Base-by-base conservation (phyloP, 805 yeast genomes). In the Kodamaea jinghongensis region DNA sequence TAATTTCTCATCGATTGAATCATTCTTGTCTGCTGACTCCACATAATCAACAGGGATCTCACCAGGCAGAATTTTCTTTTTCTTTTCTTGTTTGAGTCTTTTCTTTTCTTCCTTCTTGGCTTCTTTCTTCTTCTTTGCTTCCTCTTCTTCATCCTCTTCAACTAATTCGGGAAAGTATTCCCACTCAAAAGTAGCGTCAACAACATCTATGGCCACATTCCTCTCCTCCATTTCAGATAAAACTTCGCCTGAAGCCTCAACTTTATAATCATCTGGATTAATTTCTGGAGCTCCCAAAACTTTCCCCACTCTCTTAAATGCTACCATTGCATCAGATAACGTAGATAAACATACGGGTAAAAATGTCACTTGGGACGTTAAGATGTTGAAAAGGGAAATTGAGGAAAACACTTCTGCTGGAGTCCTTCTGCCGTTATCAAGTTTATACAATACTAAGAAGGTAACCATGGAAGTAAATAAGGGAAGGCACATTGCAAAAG, bases 331-430 rank as follows among this genome's bases (percentile, higher is more conserved):
- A 64, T 85, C 93, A 7, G 83, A 72, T 38, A 79, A 77, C 1
- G 87, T 71, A 32, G 83, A 78, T 32, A 84, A 62, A 1, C 89
- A 83, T 53, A 83, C 65, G 16, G 95, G 95, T 33, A 85, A 60
- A 73, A 85, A 70, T 39, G 84, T 68, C 48, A 83, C 76, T 53
- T 79, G 86, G 32, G 72, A 68, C 9, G 84, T 64, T 46, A 85
- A 70, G 8, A 75, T 71, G 51, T 75, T 77, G 63, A 85, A 85
- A 42, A 83, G 68, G 0, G 90, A 75, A 34, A 85, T 63, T 4
- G 93, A 83, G 1, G 91, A 70, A 55, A 85, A 85, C 23, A 85
- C 72, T 26, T 75, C 67, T 9, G 84, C 88, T 4, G 90, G 80
- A 41, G 66, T 69, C 34, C 69, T 54, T 14, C 66, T 52, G 11